A percentile compares a stretch with the other conserved stretches of the same genome.
These are phyloP conservation scores for Erodium maritimum DNA, from an alignment of 345 rosid genomes.

Conservation along the genomic window DNA sequence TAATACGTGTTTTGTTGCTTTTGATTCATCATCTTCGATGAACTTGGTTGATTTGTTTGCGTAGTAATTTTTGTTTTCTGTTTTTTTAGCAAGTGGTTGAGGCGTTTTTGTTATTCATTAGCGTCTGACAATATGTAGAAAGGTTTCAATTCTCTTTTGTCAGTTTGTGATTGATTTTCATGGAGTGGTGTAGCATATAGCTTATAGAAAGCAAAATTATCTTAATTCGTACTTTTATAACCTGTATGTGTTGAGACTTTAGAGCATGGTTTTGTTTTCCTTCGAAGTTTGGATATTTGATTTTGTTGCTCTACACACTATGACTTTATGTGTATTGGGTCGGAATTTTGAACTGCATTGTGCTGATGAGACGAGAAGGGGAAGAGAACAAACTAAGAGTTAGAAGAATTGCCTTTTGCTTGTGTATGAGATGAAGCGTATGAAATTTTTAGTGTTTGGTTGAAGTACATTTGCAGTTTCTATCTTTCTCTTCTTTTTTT, in stretches of 20 bases:
- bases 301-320: conserved; percentile 2
- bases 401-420: neutral
- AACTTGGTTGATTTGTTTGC: neutral
- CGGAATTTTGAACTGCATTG: conserved; percentile 20
- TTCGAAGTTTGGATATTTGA: no score
- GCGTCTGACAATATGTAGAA: neutral
- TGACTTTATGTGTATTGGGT: conserved; percentile 3
- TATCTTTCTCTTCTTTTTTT: no score
- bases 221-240: neutral
- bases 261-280: no score
- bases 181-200: neutral
- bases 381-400: neutral
- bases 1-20: conserved; percentile 3
- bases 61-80: conserved; percentile 1
- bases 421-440: neutral
- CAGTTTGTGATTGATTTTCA: neutral
- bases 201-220: neutral
- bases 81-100: no score
- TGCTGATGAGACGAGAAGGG: neutral
- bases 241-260: no score
- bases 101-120: neutral
- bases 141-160: no score
- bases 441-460: no score
- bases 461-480: no score
- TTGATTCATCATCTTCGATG: neutral